Evolutionary conservation across 2,329 filamentous ascomycete species (phyloP).

Genomic region (Arthroderma sp.): DNA sequence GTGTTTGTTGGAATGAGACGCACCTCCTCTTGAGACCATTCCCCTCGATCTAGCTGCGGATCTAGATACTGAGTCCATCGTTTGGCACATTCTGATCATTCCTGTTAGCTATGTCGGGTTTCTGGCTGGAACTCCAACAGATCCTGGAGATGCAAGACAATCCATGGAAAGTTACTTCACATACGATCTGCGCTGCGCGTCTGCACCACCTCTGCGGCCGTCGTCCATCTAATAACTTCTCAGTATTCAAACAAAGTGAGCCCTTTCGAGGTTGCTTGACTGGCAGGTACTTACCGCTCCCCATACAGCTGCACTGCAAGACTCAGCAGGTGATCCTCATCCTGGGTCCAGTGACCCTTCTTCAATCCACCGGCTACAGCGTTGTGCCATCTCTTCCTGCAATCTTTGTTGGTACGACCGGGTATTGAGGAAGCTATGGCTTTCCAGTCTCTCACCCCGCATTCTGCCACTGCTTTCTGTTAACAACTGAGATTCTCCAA

Average conservation of each 20-base stretch:
- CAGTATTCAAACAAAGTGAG: not conserved
- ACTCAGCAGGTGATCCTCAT: not conserved
- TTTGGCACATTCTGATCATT: conserved; percentile 2
- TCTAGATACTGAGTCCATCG: conserved; percentile 3
- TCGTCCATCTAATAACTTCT: not conserved
- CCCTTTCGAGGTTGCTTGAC: not conserved
- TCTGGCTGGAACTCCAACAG: not conserved
- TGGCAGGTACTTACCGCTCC: not conserved
- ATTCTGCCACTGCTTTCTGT: no score
- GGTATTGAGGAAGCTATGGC: not conserved
- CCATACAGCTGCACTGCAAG: not conserved
- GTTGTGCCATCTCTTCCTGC: conserved; percentile 3
- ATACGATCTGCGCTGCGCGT: conserved; percentile 2
- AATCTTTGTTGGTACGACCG: conserved; percentile 2
- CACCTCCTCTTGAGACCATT: conserved; percentile 2
- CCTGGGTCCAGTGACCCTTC: conserved; percentile 1
- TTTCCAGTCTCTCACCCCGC: not conserved
- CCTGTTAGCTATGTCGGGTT: not conserved
- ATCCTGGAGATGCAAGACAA: not conserved
- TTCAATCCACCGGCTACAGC: not conserved
- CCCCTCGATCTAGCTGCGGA: conserved; percentile 1
- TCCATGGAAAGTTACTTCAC: not conserved
- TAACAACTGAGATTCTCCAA: no score
- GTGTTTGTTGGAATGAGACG: not conserved
- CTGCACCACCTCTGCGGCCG: not conserved